These are phyloP conservation scores for Vickermania ingenoplastis DNA, from an alignment of 208 protist species.

Conservation along the genomic window DNA sequence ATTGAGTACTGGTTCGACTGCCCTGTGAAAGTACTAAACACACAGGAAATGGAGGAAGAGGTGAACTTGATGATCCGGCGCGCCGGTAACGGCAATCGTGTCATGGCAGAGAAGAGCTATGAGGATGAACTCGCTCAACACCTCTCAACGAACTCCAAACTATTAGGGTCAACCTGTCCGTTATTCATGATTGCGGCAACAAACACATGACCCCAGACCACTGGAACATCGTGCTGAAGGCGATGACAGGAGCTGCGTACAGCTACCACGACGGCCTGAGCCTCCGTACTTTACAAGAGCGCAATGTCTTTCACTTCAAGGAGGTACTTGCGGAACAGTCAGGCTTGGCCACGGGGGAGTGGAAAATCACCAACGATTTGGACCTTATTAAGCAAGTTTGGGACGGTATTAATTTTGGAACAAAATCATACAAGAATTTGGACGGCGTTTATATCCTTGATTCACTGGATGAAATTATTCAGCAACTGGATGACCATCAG, in stretches of 20 bases:
- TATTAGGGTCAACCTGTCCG: constrained; percentile 65
- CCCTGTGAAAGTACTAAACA: constrained; percentile 77
- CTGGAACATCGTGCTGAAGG: constrained; percentile 90
- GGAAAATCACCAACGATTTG: constrained; percentile 88
- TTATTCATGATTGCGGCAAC: constrained; percentile 91
- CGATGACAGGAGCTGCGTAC: constrained; percentile 75
- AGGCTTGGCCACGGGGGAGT: constrained; percentile 88
- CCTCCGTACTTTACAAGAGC: constrained; percentile 69
- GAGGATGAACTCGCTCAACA: constrained; percentile 77
- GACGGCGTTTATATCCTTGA: constrained; percentile 87
- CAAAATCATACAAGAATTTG: constrained; percentile 78
- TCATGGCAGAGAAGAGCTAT: constrained; percentile 71
- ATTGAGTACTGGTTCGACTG: constrained; percentile 77
- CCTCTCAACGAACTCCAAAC: constrained; percentile 72
- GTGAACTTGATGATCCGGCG: constrained; percentile 70
- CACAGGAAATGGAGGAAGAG: constrained; percentile 74
- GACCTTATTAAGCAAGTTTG: constrained; percentile 83
- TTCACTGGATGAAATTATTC: constrained; percentile 86
- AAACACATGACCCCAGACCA: constrained; percentile 84
- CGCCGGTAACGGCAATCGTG: constrained; percentile 50
- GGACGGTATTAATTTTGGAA: constrained; percentile 62
- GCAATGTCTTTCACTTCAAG: constrained; percentile 76
- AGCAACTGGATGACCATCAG: constrained; percentile 90
- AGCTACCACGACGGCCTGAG: constrained; percentile 81
- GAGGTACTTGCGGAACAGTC: constrained; percentile 84